These are phyloP conservation scores for Oenanthe javanica DNA, from an alignment of 140 eudicot genomes.

Conservation along the genomic window DNA sequence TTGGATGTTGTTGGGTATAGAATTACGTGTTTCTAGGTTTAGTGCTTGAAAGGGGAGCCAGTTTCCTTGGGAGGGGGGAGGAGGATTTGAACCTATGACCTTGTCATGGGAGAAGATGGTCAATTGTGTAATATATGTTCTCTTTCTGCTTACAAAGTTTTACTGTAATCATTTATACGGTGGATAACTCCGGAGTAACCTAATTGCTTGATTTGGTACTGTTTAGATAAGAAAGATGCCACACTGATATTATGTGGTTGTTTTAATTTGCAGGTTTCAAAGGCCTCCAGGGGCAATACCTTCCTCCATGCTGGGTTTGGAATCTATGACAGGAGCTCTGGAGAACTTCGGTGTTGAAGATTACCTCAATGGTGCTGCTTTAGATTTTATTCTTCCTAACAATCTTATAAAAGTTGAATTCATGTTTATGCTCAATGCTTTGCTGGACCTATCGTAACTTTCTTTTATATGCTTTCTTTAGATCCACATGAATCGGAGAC, in stretches of 20 bases:
- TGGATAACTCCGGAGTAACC: not conserved
- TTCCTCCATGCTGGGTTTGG: slow-evolving; percentile 86
- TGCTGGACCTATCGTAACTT: not conserved
- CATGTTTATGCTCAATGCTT: not conserved
- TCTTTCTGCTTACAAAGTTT: not conserved
- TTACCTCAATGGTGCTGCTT: slow-evolving; percentile 60
- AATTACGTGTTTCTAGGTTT: not conserved
- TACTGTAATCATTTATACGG: not conserved
- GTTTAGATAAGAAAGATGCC: not conserved
- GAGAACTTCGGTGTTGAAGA: slow-evolving; percentile 88
- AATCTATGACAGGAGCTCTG: slow-evolving; percentile 65
- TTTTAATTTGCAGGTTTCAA: slow-evolving; percentile 55
- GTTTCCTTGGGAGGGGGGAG: too few relatives aligned
- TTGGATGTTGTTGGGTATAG: not conserved
- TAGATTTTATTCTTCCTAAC: not conserved
- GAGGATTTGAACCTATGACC: too few relatives aligned
- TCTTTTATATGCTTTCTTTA: slow-evolving; percentile 18
- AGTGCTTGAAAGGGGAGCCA: not conserved
- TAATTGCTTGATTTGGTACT: not conserved
- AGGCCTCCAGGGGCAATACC: slow-evolving; percentile 93
- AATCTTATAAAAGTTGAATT: not conserved
- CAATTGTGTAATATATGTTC: not conserved
- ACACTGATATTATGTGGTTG: not conserved
- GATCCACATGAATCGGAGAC: slow-evolving; percentile 84
- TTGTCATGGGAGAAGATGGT: not conserved